phyloP scores from a whole-genome alignment of 495 filamentous ascomycete species.

The Tetracladium setigerum region DNA sequence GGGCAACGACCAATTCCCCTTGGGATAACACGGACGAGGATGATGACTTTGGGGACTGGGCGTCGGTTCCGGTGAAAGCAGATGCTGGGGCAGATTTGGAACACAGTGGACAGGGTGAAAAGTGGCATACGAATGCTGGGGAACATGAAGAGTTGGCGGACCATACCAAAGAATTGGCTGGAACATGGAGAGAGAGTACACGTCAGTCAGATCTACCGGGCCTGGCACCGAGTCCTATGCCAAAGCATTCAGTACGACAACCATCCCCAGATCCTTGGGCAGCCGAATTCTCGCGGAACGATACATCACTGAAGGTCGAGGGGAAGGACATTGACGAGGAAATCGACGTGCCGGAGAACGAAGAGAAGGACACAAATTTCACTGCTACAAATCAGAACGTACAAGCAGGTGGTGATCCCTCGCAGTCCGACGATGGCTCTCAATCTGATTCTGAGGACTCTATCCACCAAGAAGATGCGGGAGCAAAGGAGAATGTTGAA shows the following conservation, averaged over 20 bases:
- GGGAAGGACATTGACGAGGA: not conserved
- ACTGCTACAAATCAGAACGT: conserved; percentile 1
- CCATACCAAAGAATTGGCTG: not conserved
- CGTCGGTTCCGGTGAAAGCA: not conserved
- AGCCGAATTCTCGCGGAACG: conserved; percentile 24
- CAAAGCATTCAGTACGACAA: conserved; percentile 24
- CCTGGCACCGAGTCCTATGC: conserved; percentile 6
- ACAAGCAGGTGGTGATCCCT: not conserved
- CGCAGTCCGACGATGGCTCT: too few relatives aligned
- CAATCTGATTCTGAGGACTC: too few relatives aligned
- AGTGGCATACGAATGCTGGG: conserved; percentile 1
- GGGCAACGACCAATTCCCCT: conserved; percentile 12
- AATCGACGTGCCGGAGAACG: not conserved
- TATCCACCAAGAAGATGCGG: too few relatives aligned
- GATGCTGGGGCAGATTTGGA: conserved; percentile 6
- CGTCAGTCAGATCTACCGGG: not conserved
- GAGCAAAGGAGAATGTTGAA: too few relatives aligned
- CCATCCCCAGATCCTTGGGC: conserved; percentile 48
- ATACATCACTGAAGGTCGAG: conserved; percentile 16
- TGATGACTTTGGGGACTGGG: conserved; percentile 33
- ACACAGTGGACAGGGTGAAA: conserved; percentile 4
- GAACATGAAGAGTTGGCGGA: not conserved
- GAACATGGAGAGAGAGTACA: conserved; percentile 2
- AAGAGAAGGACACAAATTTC: not conserved
- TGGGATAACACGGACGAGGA: conserved; percentile 20